phyloP scores from a whole-genome alignment of 1,284 basidiomycete genomes.

The Cerioporus squamosus region DNA sequence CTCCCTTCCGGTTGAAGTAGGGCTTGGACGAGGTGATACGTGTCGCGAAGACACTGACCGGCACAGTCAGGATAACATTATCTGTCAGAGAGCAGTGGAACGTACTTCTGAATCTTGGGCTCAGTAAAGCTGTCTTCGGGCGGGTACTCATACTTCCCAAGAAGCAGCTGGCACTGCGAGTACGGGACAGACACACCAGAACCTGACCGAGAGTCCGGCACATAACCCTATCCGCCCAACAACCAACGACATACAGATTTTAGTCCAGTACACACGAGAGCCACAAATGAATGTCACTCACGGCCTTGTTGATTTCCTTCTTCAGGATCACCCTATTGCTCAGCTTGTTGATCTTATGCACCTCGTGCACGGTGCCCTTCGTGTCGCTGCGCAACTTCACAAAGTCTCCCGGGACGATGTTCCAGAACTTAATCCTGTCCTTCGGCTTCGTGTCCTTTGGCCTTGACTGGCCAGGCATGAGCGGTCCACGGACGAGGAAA shows the following conservation, averaged over 20 bases:
- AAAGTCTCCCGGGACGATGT: conserved; percentile 82
- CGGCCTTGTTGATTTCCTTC: conserved; percentile 48
- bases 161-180: conserved; percentile 74
- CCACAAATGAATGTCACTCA: neutral
- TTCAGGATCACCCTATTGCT: conserved; percentile 75
- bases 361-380: conserved; percentile 62
- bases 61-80: neutral
- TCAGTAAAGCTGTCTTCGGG: conserved; percentile 47
- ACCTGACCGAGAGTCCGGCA: conserved; percentile 33
- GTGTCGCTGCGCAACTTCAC: conserved; percentile 72
- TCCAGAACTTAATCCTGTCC: conserved; percentile 84
- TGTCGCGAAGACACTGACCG: conserved; percentile 71
- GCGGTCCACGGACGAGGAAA: conserved; percentile 38
- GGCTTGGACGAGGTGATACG: conserved; percentile 66
- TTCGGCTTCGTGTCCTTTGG: conserved; percentile 60
- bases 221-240: conserved; percentile 7
- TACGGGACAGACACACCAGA: conserved; percentile 66
- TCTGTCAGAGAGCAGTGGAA: conserved; percentile 15
- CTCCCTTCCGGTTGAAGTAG: conserved; percentile 54
- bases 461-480: conserved; percentile 31
- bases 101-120: conserved; percentile 50
- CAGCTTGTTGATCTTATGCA: conserved; percentile 71
- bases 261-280: neutral
- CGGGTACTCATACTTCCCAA: conserved; percentile 68
- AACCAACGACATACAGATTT: neutral